Evolutionary conservation across 75 land plant species (phyloP).

Genomic region (Larix kaempferi): DNA sequence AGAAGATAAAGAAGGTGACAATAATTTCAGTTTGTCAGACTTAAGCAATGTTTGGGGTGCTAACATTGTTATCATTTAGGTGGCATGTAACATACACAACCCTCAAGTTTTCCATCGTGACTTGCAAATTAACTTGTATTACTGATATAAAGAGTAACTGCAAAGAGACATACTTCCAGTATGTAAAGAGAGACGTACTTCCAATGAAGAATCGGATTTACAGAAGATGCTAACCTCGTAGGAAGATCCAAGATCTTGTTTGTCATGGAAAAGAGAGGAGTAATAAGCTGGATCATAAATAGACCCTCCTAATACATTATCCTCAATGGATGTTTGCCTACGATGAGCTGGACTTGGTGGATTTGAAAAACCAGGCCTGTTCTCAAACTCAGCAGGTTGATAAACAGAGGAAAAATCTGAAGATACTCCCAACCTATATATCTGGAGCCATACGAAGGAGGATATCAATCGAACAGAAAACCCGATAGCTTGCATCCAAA

Average conservation of each 20-base stretch:
- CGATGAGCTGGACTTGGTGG: constrained; percentile 29
- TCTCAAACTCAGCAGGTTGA: constrained; percentile 55
- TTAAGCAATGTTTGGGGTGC: not conserved
- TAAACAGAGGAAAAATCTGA: constrained; percentile 19
- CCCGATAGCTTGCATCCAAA: constrained; percentile 79
- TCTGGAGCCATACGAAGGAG: constrained; percentile 86
- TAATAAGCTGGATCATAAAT: constrained; percentile 86
- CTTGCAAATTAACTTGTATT: not conserved
- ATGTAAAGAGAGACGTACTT: not conserved
- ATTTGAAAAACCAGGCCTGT: constrained; percentile 45
- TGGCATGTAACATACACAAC: not conserved
- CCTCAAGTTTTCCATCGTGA: not conserved
- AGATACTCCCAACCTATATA: constrained; percentile 81
- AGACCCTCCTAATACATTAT: constrained; percentile 76
- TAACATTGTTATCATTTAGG: not conserved
- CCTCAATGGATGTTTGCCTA: constrained; percentile 24
- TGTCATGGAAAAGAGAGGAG: constrained; percentile 70
- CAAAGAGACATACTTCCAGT: not conserved
- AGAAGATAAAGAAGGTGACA: not conserved
- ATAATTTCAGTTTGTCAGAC: not conserved
- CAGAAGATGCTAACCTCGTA: constrained; percentile 27
- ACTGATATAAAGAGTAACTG: not conserved
- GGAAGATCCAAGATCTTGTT: constrained; percentile 13
- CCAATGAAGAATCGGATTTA: not conserved
- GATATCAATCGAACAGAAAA: constrained; percentile 73